Conservation (phyloP, 2,329 filamentous ascomycete genomes). For the Aureobasidium musti region DNA sequence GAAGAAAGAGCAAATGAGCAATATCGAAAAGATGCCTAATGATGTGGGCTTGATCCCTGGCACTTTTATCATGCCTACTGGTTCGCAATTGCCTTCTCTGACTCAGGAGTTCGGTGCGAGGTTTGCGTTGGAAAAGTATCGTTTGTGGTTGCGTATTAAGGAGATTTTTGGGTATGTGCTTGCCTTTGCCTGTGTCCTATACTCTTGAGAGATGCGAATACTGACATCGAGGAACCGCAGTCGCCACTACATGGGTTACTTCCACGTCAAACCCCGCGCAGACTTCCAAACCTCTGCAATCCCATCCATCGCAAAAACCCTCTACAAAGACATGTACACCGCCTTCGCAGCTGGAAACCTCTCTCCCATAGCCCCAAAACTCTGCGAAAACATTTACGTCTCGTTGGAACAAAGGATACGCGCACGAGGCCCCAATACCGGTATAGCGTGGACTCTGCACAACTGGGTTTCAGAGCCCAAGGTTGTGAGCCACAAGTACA, state of each 20-base stretch:
- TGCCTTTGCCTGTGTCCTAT: not conserved
- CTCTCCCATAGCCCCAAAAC: conserved; percentile 31
- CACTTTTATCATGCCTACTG: conserved; percentile 40
- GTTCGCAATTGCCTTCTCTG: conserved; percentile 34
- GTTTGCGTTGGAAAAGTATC: conserved; percentile 30
- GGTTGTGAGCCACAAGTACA: conserved; percentile 38
- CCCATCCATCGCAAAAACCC: conserved; percentile 42
- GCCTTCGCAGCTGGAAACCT: conserved; percentile 49
- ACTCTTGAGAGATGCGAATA: not conserved
- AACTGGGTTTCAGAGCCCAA: conserved; percentile 36
- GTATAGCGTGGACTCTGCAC: conserved; percentile 38
- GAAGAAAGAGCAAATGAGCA: conserved; percentile 39
- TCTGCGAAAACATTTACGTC: conserved; percentile 34
- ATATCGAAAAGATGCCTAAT: conserved; percentile 40
- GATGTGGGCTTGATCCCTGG: conserved; percentile 52
- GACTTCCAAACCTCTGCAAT: conserved; percentile 42
- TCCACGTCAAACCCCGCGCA: conserved; percentile 40
- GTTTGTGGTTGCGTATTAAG: conserved; percentile 16
- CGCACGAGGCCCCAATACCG: conserved; percentile 42
- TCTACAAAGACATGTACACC: conserved; percentile 53
- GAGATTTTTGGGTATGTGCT: not conserved
- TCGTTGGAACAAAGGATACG: conserved; percentile 41
- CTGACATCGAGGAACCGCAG: not conserved
- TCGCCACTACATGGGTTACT: conserved; percentile 7
- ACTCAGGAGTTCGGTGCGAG: conserved; percentile 26